Evolutionary conservation across 495 filamentous ascomycete species (phyloP), one percentile per base, ranked within the genome.

Genomic region (Aspergillus asperescens): DNA sequence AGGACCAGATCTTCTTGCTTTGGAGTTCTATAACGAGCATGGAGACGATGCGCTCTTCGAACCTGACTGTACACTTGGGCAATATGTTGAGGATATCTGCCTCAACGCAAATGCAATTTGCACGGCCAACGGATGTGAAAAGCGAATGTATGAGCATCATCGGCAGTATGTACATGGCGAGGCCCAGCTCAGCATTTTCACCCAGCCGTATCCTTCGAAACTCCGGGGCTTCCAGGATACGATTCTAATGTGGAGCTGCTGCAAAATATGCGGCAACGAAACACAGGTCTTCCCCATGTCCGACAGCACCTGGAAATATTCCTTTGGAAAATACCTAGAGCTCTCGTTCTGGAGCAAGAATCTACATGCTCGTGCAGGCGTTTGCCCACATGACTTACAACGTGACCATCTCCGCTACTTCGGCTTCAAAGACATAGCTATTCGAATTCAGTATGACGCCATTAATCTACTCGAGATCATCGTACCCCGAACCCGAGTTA

Each of bases 221-320:
- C 74, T 90, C 48, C 75, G 77, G 38, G 86, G 86, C 1, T 68
- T 89, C 42, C 75, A 88, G 56, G 82, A 91, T 47, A 86, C 82
- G 7, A 92, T 99, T 42, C 76, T 90, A 60, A 97, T 99, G 93
- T 99, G 94, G 94, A 96, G 89, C 55, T 86, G 83, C 52, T 99
- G 94, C 72, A 93, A 93, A 57, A 76, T 88, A 15, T 97, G 94
- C 57, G 83, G 85, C 24, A 86, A 87, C 50, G 90, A 96, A 64
- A 96, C 91, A 1, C 86, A 88, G 34, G 82, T 91, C 32, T 85
- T 88, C 54, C 87, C 88, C 13, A 99, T 99, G 93, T 96, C 92
- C 0, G 85, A 89, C 44, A 90, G 79, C 62, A 95, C 89, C 2
- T 99, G 92, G 90, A 97, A 94, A 67, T 99, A 99, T 65, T 97